Conservation (phyloP, 768 basidiomycete species). For the Candolleomyces aberdarensis region DNA sequence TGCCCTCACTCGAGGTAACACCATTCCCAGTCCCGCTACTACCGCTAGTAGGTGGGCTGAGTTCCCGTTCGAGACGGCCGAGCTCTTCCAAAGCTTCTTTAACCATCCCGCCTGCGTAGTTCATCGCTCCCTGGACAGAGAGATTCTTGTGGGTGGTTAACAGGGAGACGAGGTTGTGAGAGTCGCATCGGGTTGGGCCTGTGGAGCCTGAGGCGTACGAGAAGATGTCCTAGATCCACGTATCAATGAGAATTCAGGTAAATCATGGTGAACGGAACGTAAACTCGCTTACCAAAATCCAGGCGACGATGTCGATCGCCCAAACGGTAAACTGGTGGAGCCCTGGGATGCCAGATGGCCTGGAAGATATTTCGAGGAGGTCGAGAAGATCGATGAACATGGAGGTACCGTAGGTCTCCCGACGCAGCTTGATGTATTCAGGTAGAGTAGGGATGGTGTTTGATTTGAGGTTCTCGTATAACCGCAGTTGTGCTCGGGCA, state of each 20-base stretch:
- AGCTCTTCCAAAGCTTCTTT: slow-evolving; percentile 8
- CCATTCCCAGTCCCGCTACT: too few relatives aligned
- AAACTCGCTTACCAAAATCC: slow-evolving; percentile 42
- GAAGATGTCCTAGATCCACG: not conserved
- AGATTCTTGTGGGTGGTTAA: slow-evolving; percentile 5
- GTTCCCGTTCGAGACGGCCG: slow-evolving; percentile 1
- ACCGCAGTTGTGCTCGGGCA: slow-evolving; percentile 29
- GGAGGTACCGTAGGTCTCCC: slow-evolving; percentile 46
- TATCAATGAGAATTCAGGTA: not conserved
- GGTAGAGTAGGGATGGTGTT: slow-evolving; percentile 39
- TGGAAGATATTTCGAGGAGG: slow-evolving; percentile 41
- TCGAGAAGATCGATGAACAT: slow-evolving; percentile 51
- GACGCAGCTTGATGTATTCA: slow-evolving; percentile 42
- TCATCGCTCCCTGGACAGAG: slow-evolving; percentile 9
- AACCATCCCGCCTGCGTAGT: slow-evolving; percentile 10
- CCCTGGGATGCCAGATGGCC: slow-evolving; percentile 27
- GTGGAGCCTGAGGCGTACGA: slow-evolving; percentile 1
- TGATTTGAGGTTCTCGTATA: slow-evolving; percentile 21
- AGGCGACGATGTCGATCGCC: slow-evolving; percentile 49
- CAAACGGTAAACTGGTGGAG: slow-evolving; percentile 32
- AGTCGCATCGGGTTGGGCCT: not conserved
- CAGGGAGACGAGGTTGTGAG: slow-evolving; percentile 8
- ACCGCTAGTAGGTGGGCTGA: not conserved
- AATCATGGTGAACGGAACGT: not conserved
- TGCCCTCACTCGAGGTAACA: too few relatives aligned